Conservation (phyloP, 129 eudicot genomes). For the Chrysanthemum lavandulifolium region DNA sequence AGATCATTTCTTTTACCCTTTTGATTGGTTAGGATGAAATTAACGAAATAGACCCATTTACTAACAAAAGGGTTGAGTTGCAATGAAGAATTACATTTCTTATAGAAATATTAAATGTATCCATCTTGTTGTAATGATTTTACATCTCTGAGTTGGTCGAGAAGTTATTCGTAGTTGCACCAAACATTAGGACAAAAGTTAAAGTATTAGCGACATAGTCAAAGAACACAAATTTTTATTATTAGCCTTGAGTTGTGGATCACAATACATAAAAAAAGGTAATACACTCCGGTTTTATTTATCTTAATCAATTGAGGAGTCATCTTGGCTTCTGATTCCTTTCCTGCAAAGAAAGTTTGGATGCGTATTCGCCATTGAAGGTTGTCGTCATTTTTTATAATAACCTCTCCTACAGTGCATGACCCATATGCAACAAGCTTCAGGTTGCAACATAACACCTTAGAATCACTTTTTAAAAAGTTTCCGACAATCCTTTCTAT, state of each 20-base stretch:
- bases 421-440: constrained; percentile 43
- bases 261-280: constrained; percentile 73
- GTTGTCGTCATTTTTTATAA: constrained; percentile 42
- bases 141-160: constrained; percentile 65
- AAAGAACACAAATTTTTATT: constrained; percentile 48
- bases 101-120: background rate
- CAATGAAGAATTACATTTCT: too few species aligned
- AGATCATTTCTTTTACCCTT: background rate
- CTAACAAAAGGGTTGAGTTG: too few species aligned
- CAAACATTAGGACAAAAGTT: constrained; percentile 70
- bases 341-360: constrained; percentile 60
- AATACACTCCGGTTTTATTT: constrained; percentile 66
- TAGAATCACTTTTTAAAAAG: constrained; percentile 37
- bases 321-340: constrained; percentile 47
- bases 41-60: background rate
- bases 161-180: constrained; percentile 82
- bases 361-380: constrained; percentile 61
- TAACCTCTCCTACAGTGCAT: constrained; percentile 68
- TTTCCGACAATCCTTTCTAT: constrained; percentile 60
- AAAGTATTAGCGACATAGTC: constrained; percentile 67
- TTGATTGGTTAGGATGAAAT: background rate
- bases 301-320: constrained; percentile 45
- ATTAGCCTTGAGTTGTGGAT: constrained; percentile 48
- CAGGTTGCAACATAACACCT: constrained; percentile 59
- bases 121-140: constrained; percentile 1